phyloP scores from a whole-genome alignment of 2,329 filamentous ascomycete species.

The Colletotrichum spinosum region DNA sequence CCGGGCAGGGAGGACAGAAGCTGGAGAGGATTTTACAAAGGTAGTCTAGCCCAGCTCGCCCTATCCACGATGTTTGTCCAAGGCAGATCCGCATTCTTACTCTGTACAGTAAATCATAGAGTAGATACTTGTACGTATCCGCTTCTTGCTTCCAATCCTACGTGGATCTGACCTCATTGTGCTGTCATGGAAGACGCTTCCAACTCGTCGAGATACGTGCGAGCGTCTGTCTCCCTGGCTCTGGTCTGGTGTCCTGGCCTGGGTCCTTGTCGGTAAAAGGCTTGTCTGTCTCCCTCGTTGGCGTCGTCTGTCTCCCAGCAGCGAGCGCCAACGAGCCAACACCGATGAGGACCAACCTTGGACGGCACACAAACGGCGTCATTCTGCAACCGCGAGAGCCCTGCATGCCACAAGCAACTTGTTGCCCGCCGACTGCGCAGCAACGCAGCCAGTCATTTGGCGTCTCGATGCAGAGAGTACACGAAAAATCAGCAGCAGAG shows the following conservation, averaged over 20 bases:
- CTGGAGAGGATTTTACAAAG: no score
- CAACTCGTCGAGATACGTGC: slow-evolving; percentile 16
- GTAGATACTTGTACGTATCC: background rate
- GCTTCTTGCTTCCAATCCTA: background rate
- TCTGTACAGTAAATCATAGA: no score
- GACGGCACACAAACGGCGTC: background rate
- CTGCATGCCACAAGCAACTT: slow-evolving; percentile 18
- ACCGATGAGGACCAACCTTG: slow-evolving; percentile 11
- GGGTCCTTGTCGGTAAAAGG: slow-evolving; percentile 7
- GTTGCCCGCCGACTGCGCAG: slow-evolving; percentile 1
- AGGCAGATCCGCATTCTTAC: no score
- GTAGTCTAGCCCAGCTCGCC: no score
- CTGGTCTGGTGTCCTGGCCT: background rate
- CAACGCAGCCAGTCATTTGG: slow-evolving; percentile 21
- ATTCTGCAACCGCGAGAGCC: background rate
- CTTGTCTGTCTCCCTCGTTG: slow-evolving; percentile 9
- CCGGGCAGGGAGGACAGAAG: slow-evolving; percentile 19
- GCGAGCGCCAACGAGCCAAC: slow-evolving; percentile 24
- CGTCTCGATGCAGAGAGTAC: slow-evolving; percentile 17
- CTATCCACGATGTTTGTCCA: no score
- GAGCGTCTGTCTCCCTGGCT: slow-evolving; percentile 1
- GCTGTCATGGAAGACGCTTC: background rate
- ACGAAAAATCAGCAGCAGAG: background rate
- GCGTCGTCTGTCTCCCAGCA: slow-evolving; percentile 25
- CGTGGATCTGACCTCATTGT: background rate